These are phyloP conservation scores for Marchantia paleacea DNA, from an alignment of 225 moss, liverwort and hornwort genomes.

Conservation along the genomic window DNA sequence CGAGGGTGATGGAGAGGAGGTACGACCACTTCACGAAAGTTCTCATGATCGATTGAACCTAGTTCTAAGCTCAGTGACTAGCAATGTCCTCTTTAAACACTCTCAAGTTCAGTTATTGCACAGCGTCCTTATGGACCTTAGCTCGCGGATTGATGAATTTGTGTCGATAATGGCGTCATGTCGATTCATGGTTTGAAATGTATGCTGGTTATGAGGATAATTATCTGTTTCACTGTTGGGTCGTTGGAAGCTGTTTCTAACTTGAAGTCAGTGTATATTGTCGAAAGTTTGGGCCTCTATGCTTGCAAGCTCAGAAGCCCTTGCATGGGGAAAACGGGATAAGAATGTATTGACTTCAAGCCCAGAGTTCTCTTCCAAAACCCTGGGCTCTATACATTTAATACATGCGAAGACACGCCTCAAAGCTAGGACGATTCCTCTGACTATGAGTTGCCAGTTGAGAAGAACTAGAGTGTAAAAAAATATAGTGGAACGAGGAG, in stretches of 20 bases:
- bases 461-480: too few species aligned
- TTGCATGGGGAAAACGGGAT: too few species aligned
- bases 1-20: conserved; percentile 40
- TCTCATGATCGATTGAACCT: not conserved
- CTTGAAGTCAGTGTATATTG: too few species aligned
- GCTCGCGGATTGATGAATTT: not conserved
- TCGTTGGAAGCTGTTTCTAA: too few species aligned
- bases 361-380: too few species aligned
- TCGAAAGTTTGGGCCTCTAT: too few species aligned
- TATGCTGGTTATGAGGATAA: too few species aligned
- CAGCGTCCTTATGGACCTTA: not conserved
- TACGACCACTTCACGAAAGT: conserved; percentile 12
- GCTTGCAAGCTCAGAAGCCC: too few species aligned
- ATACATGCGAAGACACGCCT: not conserved
- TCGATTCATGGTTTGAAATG: not conserved
- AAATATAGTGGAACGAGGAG: not conserved
- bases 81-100: not conserved
- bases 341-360: too few species aligned
- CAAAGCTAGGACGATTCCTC: not conserved
- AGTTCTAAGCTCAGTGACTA: not conserved
- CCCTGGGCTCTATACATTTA: too few species aligned
- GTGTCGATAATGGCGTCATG: not conserved
- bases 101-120: not conserved
- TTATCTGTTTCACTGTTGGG: too few species aligned
- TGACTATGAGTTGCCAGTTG: not conserved